Conservation (phyloP, 2,329 filamentous ascomycete genomes). For the Malbranchea zuffiana region DNA sequence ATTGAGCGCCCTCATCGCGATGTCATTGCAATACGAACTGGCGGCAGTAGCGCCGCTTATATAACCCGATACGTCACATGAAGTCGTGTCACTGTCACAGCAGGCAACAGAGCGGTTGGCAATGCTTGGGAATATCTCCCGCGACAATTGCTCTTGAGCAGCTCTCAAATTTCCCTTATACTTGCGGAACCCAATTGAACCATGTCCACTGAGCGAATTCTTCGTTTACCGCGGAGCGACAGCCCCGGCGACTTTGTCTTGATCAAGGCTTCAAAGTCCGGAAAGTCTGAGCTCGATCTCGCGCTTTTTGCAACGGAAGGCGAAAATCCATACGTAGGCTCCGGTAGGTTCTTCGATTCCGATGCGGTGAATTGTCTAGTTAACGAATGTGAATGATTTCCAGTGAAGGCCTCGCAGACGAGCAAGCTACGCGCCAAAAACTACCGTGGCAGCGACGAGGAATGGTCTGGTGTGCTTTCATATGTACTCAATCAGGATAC, state of each 20-base stretch:
- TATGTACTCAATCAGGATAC: constrained; percentile 26
- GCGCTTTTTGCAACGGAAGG: constrained; percentile 49
- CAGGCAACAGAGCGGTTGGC: too few relatives aligned
- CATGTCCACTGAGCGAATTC: constrained; percentile 26
- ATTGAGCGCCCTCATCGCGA: too few relatives aligned
- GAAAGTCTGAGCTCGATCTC: constrained; percentile 39
- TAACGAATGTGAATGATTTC: constrained; percentile 15
- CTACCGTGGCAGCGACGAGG: constrained; percentile 34
- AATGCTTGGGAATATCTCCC: too few relatives aligned
- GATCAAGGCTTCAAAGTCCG: constrained; percentile 36
- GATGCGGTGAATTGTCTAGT: constrained; percentile 13
- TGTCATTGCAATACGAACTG: too few relatives aligned
- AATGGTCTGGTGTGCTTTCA: constrained; percentile 31
- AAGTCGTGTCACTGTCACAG: too few relatives aligned
- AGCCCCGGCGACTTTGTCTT: constrained; percentile 35
- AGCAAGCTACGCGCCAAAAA: constrained; percentile 32
- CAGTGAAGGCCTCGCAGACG: constrained; percentile 31
- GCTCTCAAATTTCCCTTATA: too few relatives aligned
- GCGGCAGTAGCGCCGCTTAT: too few relatives aligned
- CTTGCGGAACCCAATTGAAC: too few relatives aligned
- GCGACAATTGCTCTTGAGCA: too few relatives aligned
- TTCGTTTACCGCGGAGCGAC: constrained; percentile 42
- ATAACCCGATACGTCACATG: too few relatives aligned
- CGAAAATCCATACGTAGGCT: constrained; percentile 42
- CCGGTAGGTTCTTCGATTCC: constrained; percentile 26